Evolutionary conservation across 2,329 filamentous ascomycete genomes (phyloP).

Genomic region (Elsinoe arachidis): DNA sequence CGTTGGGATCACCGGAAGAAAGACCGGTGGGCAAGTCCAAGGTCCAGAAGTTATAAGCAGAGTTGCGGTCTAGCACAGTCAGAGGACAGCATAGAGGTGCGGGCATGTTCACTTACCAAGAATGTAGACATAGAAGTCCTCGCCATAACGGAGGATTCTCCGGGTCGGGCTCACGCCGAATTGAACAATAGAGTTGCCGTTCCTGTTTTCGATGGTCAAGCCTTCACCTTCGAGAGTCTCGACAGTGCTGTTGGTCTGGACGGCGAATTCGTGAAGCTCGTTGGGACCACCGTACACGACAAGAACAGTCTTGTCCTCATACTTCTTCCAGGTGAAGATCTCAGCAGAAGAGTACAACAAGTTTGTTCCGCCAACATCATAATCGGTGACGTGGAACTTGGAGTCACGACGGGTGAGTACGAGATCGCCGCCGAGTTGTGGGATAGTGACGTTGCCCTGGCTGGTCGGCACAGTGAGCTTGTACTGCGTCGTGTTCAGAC

Average conservation of each 20-base stretch:
- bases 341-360: constrained; percentile 63
- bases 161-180: constrained; percentile 50
- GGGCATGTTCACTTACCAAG: constrained; percentile 35
- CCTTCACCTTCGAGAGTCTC: constrained; percentile 35
- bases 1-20: constrained; percentile 25
- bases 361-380: constrained; percentile 50
- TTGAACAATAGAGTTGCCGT: constrained; percentile 41
- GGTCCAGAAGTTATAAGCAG: constrained; percentile 62
- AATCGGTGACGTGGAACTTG: constrained; percentile 59
- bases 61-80: constrained; percentile 46
- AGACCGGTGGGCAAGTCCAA: constrained; percentile 43
- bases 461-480: constrained; percentile 54
- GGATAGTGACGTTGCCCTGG: constrained; percentile 49
- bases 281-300: constrained; percentile 55
- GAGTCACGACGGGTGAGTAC: constrained; percentile 56
- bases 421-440: constrained; percentile 49
- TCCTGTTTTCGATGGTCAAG: constrained; percentile 29
- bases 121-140: constrained; percentile 47
- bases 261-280: constrained; percentile 55
- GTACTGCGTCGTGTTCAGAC: constrained; percentile 50
- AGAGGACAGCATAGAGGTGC: constrained; percentile 2
- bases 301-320: constrained; percentile 46
- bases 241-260: constrained; percentile 30
- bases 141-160: constrained; percentile 43
- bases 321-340: constrained; percentile 61